Percentiles rank a stretch among this genome's conserved stretches.
Conservation (phyloP, 306 rosid species). For the Rosa lucieae region DNA sequence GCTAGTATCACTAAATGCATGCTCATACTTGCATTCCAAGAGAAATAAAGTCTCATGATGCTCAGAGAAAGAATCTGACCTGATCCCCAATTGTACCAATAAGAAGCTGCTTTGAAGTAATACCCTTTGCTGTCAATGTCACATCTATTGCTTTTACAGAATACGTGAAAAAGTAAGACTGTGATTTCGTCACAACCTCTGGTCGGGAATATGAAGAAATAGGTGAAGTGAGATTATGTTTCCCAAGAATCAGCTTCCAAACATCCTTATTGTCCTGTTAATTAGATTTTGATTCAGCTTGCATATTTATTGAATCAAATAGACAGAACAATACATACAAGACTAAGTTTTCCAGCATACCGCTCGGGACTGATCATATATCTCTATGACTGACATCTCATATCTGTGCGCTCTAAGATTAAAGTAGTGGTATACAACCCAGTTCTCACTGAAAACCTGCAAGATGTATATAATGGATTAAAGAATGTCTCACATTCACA, state of each 20-base stretch:
- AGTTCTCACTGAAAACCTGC: slow-evolving; percentile 95
- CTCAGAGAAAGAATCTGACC: slow-evolving; percentile 46
- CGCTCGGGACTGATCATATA: slow-evolving; percentile 95
- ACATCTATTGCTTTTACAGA: slow-evolving; percentile 88
- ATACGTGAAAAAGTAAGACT: slow-evolving; percentile 84
- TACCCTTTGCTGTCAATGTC: slow-evolving; percentile 92
- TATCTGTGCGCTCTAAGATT: slow-evolving; percentile 97
- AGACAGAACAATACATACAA: slow-evolving; percentile 15
- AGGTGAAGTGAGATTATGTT: slow-evolving; percentile 94
- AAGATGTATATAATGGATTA: slow-evolving; percentile 29
- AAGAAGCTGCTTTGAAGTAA: slow-evolving; percentile 95
- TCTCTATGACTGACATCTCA: slow-evolving; percentile 96
- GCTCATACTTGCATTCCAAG: not conserved
- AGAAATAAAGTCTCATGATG: slow-evolving; percentile 12
- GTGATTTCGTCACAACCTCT: slow-evolving; percentile 73
- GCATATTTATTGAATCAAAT: slow-evolving; percentile 15
- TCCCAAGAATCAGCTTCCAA: slow-evolving; percentile 91
- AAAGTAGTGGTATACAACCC: slow-evolving; percentile 99
- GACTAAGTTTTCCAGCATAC: slow-evolving; percentile 50
- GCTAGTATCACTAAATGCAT: slow-evolving; percentile 2
- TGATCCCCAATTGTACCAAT: slow-evolving; percentile 91
- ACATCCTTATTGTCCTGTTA: slow-evolving; percentile 86
- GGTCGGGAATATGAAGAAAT: slow-evolving; percentile 85
- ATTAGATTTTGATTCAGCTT: slow-evolving; percentile 26
- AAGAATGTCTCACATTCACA: slow-evolving; percentile 22